Base-by-base conservation (phyloP, 768 basidiomycete species). In the Rhodosporidiobolus odoratus region DNA sequence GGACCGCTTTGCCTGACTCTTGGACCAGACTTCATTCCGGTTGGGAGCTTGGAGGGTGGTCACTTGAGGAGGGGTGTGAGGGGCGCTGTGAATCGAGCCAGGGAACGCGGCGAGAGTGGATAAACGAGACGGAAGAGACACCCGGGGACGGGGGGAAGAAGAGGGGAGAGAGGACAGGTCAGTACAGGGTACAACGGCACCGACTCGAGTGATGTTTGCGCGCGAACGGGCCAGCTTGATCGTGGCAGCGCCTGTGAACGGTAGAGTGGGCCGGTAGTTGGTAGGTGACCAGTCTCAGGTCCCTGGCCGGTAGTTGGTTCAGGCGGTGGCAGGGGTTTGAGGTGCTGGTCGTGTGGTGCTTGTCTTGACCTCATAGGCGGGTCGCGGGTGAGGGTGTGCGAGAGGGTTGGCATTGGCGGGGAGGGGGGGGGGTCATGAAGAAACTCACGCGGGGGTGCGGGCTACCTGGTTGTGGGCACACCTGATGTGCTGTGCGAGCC, bases 1-100 rank as follows among this genome's bases (percentile, higher is more conserved):
- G 16, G 87, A 87, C 63, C 91, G 88, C 15, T 87, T 83, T 47
- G 82, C 84, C 81, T 98, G 95, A 76, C 80, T 88, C 27, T 88
- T 86, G 3, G 92, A 91, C 94, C 94, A 98, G 74, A 89, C 89
- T 45, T 84, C 79, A 9, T 88, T 81, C 75, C 85, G 84, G 81
- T 97, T 96, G 69, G 95, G 91, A 9, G 93, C 84, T 82, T 97
- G 95, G 2, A 57, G 45, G 12, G 59, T 30, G 21, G 68, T 61
- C 40, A 76, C 66, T 27, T 67, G 48, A 4, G 75, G 74, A 32
- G 76, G 75, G 43, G 73, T 69, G 69, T 74, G 73, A 21, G 69
- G 73, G 21, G 56, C 57, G 3, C 69, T 74, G 63, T 12, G 48
- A 4, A 12, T 15, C 32, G 62, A 34, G 35, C 9, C 9, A 32